phyloP scores from a whole-genome alignment of 164 flowering plant genomes.

The Amborella trichopoda region DNA sequence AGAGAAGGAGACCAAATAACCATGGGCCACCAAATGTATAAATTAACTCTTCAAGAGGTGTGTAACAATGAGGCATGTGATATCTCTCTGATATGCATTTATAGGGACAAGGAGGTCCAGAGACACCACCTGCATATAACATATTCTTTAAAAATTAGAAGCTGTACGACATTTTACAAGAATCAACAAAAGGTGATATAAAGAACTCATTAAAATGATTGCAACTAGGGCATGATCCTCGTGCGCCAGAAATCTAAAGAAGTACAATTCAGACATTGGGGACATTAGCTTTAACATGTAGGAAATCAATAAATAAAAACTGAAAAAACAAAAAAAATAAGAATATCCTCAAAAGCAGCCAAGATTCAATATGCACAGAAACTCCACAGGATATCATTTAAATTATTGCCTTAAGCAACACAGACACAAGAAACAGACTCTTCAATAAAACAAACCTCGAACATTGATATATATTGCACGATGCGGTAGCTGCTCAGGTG shows the following conservation, averaged over 20 bases:
- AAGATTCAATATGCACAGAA: too few relatives aligned
- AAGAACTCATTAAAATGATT: neutral
- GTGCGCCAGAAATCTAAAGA: too few relatives aligned
- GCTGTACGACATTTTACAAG: neutral
- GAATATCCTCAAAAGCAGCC: too few relatives aligned
- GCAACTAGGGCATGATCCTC: too few relatives aligned
- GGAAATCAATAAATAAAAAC: too few relatives aligned
- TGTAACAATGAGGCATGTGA: conserved; percentile 86
- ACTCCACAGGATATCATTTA: too few relatives aligned
- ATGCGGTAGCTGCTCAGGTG: conserved; percentile 62
- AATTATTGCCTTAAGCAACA: too few relatives aligned
- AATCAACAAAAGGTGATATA: neutral
- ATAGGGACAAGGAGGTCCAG: conserved; percentile 80
- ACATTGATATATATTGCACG: conserved; percentile 64
- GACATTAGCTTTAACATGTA: too few relatives aligned
- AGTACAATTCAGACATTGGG: too few relatives aligned
- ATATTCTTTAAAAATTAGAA: conserved; percentile 4
- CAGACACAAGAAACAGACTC: too few relatives aligned
- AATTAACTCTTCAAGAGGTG: conserved; percentile 86
- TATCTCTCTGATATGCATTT: conserved; percentile 87
- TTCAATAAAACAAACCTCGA: conserved; percentile 72
- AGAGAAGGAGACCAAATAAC: conserved; percentile 73
- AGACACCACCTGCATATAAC: conserved; percentile 66
- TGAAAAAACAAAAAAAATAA: too few relatives aligned
- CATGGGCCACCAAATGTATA: conserved; percentile 97